Evolutionary conservation across 495 filamentous ascomycete species (phyloP), one percentile per base, ranked within the genome.

Genomic region (Trichoderma virens): DNA sequence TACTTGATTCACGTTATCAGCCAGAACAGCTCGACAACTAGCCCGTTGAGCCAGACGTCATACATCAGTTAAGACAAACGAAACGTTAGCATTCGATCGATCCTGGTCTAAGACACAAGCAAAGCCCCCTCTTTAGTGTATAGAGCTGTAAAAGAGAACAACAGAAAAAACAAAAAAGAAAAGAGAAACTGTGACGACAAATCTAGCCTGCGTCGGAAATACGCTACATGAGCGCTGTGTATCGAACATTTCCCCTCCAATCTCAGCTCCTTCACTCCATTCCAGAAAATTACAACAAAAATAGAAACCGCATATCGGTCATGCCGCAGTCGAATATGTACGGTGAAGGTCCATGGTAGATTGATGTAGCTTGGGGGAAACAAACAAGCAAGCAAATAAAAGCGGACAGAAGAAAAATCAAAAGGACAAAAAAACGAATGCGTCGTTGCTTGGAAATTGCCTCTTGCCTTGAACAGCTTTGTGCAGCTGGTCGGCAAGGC

Each of bases 91-190:
- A 31, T 56, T 56, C 51, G 51, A 30, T 56, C 51, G 51, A 30
- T 56, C 51, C 51, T 30, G 51, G 51, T 56, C 51, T 56, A 56
- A 56, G 51, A 56, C 51, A 56, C 51, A 56, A 56, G 51, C 23
- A 56, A 56, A 56, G 13, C 23, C 9, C 3, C 51, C 27, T 18
- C 51, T 56, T 14, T 16, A 56, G 11, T 35, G 34, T 56, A 30
- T 28, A 56, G 20, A 56, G 51, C 51, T 28, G 13, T 56, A 28
- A 20, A 45, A 13, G 34, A 2, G 34, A 35, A 35, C 34, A 35
- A 35, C 34, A 2, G 13, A 35, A 35, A 35, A 13, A 35, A 6
- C 25, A 56, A 14, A 56, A 25, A 27, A 28, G 2, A 56, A 56
- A 30, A 56, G 11, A 30, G 20, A 28, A 56, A 27, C 5, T 28